These are phyloP conservation scores for Sclerotinia sclerotiorum DNA, from an alignment of 2,329 filamentous ascomycete genomes.

Conservation along the genomic window DNA sequence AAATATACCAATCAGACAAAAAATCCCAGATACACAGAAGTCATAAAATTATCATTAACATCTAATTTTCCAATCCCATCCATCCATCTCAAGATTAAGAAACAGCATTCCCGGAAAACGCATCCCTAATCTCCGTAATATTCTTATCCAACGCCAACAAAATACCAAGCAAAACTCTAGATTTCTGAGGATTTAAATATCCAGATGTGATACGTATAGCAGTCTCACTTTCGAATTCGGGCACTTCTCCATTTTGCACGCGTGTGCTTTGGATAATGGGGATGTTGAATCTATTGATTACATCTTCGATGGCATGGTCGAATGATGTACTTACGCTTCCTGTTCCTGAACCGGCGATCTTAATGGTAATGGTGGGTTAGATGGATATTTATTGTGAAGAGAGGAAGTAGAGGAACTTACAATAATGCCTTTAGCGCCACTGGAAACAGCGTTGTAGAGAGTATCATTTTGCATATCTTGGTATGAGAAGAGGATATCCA, in stretches of 20 bases:
- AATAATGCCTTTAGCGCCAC: conserved; percentile 55
- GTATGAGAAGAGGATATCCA: conserved; percentile 58
- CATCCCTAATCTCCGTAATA: conserved; percentile 30
- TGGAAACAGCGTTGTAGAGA: conserved; percentile 49
- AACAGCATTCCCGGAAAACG: conserved; percentile 22
- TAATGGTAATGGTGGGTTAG: background rate
- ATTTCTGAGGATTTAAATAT: conserved; percentile 57
- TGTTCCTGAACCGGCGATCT: conserved; percentile 54
- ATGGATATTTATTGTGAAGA: background rate
- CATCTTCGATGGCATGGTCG: conserved; percentile 44
- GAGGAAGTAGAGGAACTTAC: conserved; percentile 22
- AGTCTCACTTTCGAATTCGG: conserved; percentile 28
- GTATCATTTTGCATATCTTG: conserved; percentile 52
- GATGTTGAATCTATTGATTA: conserved; percentile 48
- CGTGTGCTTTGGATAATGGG: conserved; percentile 54
- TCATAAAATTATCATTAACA: conserved; percentile 6
- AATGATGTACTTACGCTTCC: conserved; percentile 50
- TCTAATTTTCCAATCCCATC: background rate
- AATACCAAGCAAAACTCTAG: conserved; percentile 50
- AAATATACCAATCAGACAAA: too few relatives aligned
- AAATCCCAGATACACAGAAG: background rate
- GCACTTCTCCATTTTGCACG: conserved; percentile 47
- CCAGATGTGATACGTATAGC: conserved; percentile 47
- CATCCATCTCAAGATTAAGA: background rate
- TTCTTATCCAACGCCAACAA: conserved; percentile 32